Base-by-base conservation (phyloP, 345 rosid genomes). In the Ceriops zippeliana region DNA sequence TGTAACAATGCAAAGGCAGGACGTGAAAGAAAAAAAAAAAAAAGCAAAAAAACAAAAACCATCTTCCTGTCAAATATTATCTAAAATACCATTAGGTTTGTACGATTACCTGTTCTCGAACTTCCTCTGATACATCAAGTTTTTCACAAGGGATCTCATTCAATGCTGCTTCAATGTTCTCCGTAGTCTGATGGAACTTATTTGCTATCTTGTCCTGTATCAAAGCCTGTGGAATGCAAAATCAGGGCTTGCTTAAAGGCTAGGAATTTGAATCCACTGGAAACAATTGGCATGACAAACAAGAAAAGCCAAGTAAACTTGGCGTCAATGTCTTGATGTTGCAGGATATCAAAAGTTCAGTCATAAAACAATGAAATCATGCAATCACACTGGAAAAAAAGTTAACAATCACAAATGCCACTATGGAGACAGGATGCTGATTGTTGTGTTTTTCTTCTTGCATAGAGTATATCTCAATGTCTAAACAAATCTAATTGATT, bases 61-160 rank as follows among this genome's bases (percentile, higher is more conserved):
- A 1, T 56, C 49, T 46, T 28, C 30, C 31, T n/a, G 42, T 11
- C 19, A 32, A 37, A 54, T 34, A 57, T 78, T 49, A 59, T 16
- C 8, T 10, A 57, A 22, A 22, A 65, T 38, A 46, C 21, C 54
- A 30, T 20, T 24, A 3, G 10, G 31, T 46, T 7, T 22, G 26
- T 16, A 65, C 38, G 61, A 68, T 32, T 76, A 95, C 99, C 93
- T 95, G 99, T 74, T 95, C 99, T 71, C 69, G 82, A 66, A 90
- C 93, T 78, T 95, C 99, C 67, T 91, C 98, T 6, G 96, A 82
- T 57, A 95, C 64, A 38, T 83, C 83, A 19, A 91, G 82, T 66
- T 70, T 73, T 61, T 78, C 80, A 62, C 86, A 90, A 38, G 92
- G 83, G 69, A 90, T 86, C 74, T 80, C 81, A 66, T 73, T 78